Evolutionary conservation across 2,329 filamentous ascomycete species (phyloP).

Genomic region (Pestalotiopsis sp.): DNA sequence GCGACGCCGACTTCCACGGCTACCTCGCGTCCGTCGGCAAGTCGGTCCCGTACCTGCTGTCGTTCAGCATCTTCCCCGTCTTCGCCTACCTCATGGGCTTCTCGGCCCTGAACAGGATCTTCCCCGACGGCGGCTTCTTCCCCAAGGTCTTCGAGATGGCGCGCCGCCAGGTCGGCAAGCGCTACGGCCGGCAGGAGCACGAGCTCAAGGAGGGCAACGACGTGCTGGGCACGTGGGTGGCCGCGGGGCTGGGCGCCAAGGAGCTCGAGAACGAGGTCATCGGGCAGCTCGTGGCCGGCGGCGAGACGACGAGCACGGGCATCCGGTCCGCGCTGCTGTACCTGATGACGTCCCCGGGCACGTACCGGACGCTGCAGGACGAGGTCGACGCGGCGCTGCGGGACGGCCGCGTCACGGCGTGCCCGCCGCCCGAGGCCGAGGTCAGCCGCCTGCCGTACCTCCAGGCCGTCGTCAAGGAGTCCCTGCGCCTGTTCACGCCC

Average conservation of each 20-base stretch:
- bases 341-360: conserved; percentile 18
- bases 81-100: background rate
- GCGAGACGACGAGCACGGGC: conserved; percentile 19
- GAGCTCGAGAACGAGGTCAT: conserved; percentile 6
- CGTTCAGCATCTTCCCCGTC: background rate
- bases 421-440: conserved; percentile 14
- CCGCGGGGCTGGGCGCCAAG: conserved; percentile 20
- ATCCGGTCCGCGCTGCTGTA: conserved; percentile 19
- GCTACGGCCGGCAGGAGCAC: background rate
- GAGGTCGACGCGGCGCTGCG: conserved; percentile 18
- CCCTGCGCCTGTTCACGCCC: conserved; percentile 15
- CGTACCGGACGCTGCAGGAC: conserved; percentile 17
- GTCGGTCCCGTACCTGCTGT: background rate
- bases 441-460: background rate
- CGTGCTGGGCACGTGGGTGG: conserved; percentile 3
- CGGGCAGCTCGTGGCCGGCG: conserved; percentile 14
- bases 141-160: conserved; percentile 6
- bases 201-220: background rate
- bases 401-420: conserved; percentile 16
- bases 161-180: background rate
- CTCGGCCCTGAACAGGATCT: background rate
- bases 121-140: conserved; percentile 8
- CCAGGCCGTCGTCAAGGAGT: conserved; percentile 18
- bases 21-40: background rate
- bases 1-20: conserved; percentile 3